Percentiles rank a stretch among this genome's conserved stretches.
These are phyloP conservation scores for Porodaedalea pini DNA, from an alignment of 1,284 basidiomycete species.

Conservation along the genomic window DNA sequence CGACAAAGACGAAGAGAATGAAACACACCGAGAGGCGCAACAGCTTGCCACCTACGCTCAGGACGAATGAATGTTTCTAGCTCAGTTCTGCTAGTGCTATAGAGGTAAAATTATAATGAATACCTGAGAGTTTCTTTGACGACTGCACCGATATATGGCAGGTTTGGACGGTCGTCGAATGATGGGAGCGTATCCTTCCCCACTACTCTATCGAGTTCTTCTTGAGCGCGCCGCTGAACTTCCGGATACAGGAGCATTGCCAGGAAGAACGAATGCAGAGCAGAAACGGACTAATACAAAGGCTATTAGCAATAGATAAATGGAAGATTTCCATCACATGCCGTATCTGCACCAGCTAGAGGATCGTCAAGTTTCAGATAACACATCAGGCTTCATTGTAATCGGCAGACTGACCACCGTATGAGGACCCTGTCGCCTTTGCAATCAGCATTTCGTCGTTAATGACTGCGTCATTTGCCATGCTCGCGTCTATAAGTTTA, in stretches of 20 bases:
- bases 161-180: slow-evolving; percentile 21
- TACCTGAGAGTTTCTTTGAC: slow-evolving; percentile 23
- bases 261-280: no score
- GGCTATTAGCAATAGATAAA: no score
- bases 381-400: neutral
- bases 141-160: slow-evolving; percentile 28
- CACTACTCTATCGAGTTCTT: slow-evolving; percentile 26
- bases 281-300: no score
- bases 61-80: no score
- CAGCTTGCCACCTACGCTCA: slow-evolving; percentile 14
- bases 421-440: neutral
- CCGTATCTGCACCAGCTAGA: slow-evolving; percentile 23
- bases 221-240: no score
- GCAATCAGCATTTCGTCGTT: slow-evolving; percentile 10
- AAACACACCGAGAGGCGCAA: slow-evolving; percentile 13
- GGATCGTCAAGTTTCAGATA: neutral
- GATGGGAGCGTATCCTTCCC: slow-evolving; percentile 25
- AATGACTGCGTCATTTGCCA: neutral
- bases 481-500: slow-evolving; percentile 5
- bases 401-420: slow-evolving; percentile 5
- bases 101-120: neutral
- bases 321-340: neutral
- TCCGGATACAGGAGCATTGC: no score
- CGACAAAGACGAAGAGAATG: neutral
- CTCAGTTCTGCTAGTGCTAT: neutral